Base-by-base conservation (phyloP, 106 monocot species). In the Gastrodia elata region DNA sequence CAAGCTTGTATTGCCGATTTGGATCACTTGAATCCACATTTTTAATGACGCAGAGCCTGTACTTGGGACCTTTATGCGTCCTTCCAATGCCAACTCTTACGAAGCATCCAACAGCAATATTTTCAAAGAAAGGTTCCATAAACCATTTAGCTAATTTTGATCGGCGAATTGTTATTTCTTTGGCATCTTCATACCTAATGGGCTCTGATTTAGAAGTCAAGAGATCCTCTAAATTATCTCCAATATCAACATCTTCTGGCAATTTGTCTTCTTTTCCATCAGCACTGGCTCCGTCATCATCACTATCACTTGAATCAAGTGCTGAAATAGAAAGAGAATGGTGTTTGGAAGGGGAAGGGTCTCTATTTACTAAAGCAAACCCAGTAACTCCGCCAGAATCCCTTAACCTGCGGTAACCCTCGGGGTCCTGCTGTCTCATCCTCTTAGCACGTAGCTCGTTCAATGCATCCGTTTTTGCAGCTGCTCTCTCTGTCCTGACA, bases 41-140 rank as follows among this genome's bases (percentile, higher is more conserved):
- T 20, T 79, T 83, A 48, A 95, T 86, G 32, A 87, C 71, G 70
- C 88, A 91, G 1, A 95, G 78, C 83, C 87, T 81, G 44, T 91
- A 95, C 27, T 83, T 75, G 16, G 65, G 69, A 16, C 94, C 94
- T 5, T 83, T 81, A 18, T 77, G 76, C 22, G 89, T 74, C 77
- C 81, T 83, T 28, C 91, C 89, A 64, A 95, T 89, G 1, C 91
- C 91, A 27, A 93, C 80, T 32, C 95, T 79, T 34, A 95, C 89
- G 78, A 89, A 95, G 67, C 95, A 92, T 5, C 95, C 95, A 3
- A 76, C 76, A 35, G 92, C 76, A 6, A 95, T 74, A 7, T 95
- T 91, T 70, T 95, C 91, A 72, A 95, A 95, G 65, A 95, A 95
- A 8, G 95, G 95, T 48, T 95, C 91, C 89, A 87, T 87, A 74